Evolutionary conservation across 352 stramenopile genomes (phyloP), one percentile per base, ranked within the genome.

Genomic region (Pythium coloratum): DNA sequence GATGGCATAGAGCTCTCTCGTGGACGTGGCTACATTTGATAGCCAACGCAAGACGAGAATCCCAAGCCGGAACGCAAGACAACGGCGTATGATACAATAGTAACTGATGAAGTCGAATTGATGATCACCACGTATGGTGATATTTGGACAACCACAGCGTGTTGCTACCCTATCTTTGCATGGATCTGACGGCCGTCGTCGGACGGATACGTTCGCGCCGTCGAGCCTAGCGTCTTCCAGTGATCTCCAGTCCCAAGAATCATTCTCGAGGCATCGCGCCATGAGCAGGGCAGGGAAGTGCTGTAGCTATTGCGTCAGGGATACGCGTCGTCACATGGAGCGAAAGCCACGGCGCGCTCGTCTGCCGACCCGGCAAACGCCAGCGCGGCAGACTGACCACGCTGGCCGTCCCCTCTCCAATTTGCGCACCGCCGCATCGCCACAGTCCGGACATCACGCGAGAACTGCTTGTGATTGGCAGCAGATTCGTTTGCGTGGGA

Each of bases 71-170:
- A 53, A 53, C 46, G 50, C 50, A 36, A 49, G 49, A 36, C 64
- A 62, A 50, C 57, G 56, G 26, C 64, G 49, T 60, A 53, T 53
- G 46, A 71, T 71, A 71, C 58, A 66, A 56, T 66, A 66, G 64
- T 66, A 66, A 66, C 20, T 64, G 66, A 60, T 69, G 57, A 71
- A 62, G 53, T 62, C 34, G 26, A 71, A 71, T 63, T 42, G 55
- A 60, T 32, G 55, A 47, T 60, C 55, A 60, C 20, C 32, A 49
- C 34, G 36, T 47, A 47, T 60, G 32, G 32, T 53, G 46, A 53
- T 53, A 24, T n/a, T 53, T 53, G 46, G 46, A 32, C 46, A 53
- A 53, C n/a, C 46, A 30, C 8, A 1, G 3, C 20, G n/a, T 30
- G 5, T 30, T 53, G n/a, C n/a, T 32, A 6, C 13, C 7, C 34